phyloP scores from a whole-genome alignment of 306 rosid genomes.

The Malus asiatica region DNA sequence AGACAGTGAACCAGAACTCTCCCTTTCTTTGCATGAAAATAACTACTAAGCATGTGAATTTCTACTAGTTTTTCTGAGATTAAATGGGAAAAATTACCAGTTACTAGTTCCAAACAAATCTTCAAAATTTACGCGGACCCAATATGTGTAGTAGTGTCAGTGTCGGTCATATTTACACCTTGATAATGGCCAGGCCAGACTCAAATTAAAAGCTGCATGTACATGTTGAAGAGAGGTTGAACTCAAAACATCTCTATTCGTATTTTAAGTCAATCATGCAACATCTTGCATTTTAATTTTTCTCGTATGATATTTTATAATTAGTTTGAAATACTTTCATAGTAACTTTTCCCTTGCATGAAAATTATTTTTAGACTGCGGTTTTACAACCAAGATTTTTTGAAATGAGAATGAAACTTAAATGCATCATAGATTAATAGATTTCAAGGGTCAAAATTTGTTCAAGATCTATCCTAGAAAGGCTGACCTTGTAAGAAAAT shows the following conservation, averaged over 20 bases:
- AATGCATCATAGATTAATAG: neutral
- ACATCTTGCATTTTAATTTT: too few species aligned
- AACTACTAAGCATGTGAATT: neutral
- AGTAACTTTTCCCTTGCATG: neutral
- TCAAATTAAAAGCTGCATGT: neutral
- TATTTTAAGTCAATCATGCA: too few species aligned
- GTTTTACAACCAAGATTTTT: too few species aligned
- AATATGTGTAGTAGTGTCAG: neutral
- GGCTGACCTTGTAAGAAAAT: neutral
- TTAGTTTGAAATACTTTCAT: too few species aligned
- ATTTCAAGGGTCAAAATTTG: neutral
- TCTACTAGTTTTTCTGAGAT: neutral
- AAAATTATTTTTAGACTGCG: too few species aligned
- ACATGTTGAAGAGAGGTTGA: neutral
- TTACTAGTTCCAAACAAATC: neutral
- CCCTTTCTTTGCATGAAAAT: neutral
- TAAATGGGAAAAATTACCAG: neutral
- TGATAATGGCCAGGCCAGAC: neutral
- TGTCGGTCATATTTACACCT: neutral
- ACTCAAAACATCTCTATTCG: neutral
- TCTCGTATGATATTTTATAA: too few species aligned
- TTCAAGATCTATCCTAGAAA: neutral
- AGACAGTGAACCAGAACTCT: neutral
- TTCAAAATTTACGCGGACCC: neutral
- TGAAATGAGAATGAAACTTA: neutral